phyloP scores from a whole-genome alignment of 768 basidiomycete genomes.

The Kondoa subrosea region DNA sequence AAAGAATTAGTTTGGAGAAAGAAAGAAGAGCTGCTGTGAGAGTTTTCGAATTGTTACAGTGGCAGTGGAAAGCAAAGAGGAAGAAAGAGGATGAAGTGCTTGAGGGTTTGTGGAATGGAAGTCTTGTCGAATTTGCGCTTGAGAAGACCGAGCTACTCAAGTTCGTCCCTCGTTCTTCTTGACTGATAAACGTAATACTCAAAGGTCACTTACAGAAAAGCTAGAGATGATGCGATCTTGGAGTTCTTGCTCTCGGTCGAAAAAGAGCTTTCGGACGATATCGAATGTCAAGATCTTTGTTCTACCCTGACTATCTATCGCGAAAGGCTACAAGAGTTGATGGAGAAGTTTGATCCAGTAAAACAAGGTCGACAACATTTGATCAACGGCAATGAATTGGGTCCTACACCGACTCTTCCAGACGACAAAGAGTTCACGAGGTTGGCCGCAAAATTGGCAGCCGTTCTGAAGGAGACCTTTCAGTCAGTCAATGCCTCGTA shows the following conservation, averaged over 20 bases:
- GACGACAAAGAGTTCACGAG: conserved; percentile 10
- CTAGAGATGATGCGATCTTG: conserved; percentile 9
- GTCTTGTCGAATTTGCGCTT: not conserved
- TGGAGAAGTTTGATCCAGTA: not conserved
- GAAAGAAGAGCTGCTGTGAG: not conserved
- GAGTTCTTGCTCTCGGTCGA: not conserved
- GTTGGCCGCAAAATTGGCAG: not conserved
- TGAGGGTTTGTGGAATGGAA: conserved; percentile 8
- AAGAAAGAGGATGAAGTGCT: conserved; percentile 2
- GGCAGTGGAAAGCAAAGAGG: conserved; percentile 6
- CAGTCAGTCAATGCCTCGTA: not conserved
- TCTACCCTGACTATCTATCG: not conserved
- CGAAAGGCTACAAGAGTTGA: conserved; percentile 9
- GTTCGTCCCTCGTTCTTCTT: conserved; percentile 2
- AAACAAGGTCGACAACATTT: conserved; percentile 3
- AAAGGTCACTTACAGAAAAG: conserved; percentile 5
- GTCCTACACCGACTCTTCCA: not conserved
- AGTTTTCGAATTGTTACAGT: conserved; percentile 7
- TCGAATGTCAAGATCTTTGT: not conserved
- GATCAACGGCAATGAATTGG: conserved; percentile 17
- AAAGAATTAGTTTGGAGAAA: too few relatives aligned
- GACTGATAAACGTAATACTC: not conserved
- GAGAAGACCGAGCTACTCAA: not conserved
- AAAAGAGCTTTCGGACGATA: not conserved
- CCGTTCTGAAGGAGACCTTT: not conserved